phyloP scores from a whole-genome alignment of 441 rosid genomes.

The Arabidopsis lyrata region DNA sequence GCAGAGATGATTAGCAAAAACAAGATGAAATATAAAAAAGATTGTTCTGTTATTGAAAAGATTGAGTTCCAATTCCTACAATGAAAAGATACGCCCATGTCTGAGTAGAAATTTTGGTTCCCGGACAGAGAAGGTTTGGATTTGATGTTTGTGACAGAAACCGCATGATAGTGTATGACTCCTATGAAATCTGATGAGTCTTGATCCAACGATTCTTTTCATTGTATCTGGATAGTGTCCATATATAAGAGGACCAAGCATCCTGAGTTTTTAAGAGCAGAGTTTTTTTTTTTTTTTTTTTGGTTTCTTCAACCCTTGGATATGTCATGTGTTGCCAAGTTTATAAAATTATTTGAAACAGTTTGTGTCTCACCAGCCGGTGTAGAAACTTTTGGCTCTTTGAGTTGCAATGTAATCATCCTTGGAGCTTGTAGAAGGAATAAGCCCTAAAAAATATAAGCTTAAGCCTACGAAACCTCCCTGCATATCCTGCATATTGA shows the following conservation, averaged over 20 bases:
- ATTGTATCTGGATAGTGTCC: conserved; percentile 74
- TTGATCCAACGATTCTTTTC: conserved; percentile 57
- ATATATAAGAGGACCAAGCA: conserved; percentile 53
- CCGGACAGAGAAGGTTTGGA: not conserved
- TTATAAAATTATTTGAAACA: not conserved
- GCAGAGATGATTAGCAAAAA: conserved; percentile 1
- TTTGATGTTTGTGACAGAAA: not conserved
- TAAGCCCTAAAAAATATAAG: not conserved
- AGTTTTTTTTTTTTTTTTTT: too few species aligned
- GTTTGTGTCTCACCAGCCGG: conserved; percentile 56
- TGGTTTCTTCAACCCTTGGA: too few species aligned
- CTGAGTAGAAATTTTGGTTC: conserved; percentile 47
- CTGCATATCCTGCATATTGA: conserved; percentile 55
- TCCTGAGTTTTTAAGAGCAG: conserved; percentile 36
- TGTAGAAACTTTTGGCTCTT: conserved; percentile 56
- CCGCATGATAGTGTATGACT: not conserved
- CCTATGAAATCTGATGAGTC: not conserved
- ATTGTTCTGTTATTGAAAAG: not conserved
- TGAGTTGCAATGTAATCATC: conserved; percentile 55
- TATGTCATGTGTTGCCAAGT: not conserved
- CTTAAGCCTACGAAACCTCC: conserved; percentile 59
- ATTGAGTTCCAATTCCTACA: not conserved
- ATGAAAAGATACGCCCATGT: conserved; percentile 24
- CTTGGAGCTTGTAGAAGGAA: conserved; percentile 55
- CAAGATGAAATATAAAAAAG: not conserved